Percentiles rank a stretch among this genome's conserved stretches.
Conservation (phyloP, 1,284 basidiomycete genomes). For the Ceratobasidium sp. region DNA sequence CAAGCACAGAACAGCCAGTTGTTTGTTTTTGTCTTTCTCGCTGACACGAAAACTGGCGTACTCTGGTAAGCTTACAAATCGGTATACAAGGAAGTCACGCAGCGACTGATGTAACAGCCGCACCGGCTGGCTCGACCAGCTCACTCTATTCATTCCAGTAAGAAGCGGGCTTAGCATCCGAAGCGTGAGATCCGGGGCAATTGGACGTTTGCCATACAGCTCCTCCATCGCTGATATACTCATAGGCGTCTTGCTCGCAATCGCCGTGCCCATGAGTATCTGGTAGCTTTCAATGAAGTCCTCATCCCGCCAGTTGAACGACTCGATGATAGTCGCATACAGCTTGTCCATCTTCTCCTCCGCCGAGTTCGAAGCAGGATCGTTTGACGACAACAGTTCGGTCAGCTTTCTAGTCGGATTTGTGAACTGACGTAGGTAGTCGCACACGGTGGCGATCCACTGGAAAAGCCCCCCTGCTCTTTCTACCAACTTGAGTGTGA, state of each 20-base stretch:
- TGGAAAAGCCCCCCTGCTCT: constrained; percentile 47
- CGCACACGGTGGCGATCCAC: constrained; percentile 45
- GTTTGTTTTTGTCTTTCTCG: too few species aligned
- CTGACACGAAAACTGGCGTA: too few species aligned
- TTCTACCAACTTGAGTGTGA: constrained; percentile 36
- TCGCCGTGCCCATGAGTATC: constrained; percentile 44
- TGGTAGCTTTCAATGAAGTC: constrained; percentile 45
- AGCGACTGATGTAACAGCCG: too few species aligned
- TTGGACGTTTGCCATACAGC: neutral
- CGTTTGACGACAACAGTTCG: constrained; percentile 14
- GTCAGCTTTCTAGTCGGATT: constrained; percentile 43
- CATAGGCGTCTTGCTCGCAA: constrained; percentile 36
- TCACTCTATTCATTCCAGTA: too few species aligned
- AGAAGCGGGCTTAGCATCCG: constrained; percentile 8
- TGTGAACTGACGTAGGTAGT: constrained; percentile 38
- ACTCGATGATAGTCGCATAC: constrained; percentile 44
- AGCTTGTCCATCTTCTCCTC: constrained; percentile 45
- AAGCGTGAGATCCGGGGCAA: neutral
- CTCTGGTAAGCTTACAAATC: too few species aligned
- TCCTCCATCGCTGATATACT: neutral
- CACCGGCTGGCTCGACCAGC: too few species aligned
- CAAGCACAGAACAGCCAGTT: too few species aligned
- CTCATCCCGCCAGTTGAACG: constrained; percentile 45
- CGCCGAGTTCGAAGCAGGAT: constrained; percentile 1
- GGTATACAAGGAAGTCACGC: too few species aligned